These are phyloP conservation scores for Grigorovia jiainica DNA, from an alignment of 805 yeast genomes.

Conservation along the genomic window DNA sequence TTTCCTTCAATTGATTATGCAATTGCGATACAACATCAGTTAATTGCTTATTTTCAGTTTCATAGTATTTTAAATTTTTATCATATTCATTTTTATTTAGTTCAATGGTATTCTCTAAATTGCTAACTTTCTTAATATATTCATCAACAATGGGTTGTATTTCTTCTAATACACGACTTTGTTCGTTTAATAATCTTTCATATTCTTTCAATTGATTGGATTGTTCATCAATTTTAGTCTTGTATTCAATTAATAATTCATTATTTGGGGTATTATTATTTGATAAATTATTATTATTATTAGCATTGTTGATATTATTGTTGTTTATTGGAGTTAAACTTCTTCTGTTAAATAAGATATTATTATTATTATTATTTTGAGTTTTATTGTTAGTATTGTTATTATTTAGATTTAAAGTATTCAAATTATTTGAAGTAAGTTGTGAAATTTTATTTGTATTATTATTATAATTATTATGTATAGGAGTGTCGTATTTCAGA, in stretches of 20 bases:
- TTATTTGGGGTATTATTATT: background rate
- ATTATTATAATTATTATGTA: too few relatives aligned
- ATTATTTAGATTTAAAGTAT: too few relatives aligned
- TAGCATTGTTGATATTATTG: background rate
- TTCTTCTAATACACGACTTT: conserved; percentile 24
- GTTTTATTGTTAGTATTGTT: too few relatives aligned
- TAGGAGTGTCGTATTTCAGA: too few relatives aligned
- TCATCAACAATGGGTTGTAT: conserved; percentile 25
- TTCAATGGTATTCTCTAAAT: conserved; percentile 17
- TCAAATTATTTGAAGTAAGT: too few relatives aligned
- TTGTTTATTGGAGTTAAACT: background rate
- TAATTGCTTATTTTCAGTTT: conserved; percentile 24
- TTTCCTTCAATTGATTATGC: conserved; percentile 26
- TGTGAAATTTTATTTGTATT: too few relatives aligned
- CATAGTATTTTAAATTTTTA: conserved; percentile 20
- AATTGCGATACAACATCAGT: conserved; percentile 26
- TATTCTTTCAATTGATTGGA: conserved; percentile 17
- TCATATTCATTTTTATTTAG: conserved; percentile 15
- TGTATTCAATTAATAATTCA: background rate
- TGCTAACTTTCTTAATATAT: conserved; percentile 27
- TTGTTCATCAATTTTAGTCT: conserved; percentile 12
- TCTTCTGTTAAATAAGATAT: too few relatives aligned
- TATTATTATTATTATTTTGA: too few relatives aligned
- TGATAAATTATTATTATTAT: conserved; percentile 1
- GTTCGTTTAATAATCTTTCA: conserved; percentile 24